A percentile compares a stretch with the other conserved stretches of the same genome.
These are phyloP conservation scores for Gnetum montanum DNA, from an alignment of 75 land plant genomes.

Conservation along the genomic window DNA sequence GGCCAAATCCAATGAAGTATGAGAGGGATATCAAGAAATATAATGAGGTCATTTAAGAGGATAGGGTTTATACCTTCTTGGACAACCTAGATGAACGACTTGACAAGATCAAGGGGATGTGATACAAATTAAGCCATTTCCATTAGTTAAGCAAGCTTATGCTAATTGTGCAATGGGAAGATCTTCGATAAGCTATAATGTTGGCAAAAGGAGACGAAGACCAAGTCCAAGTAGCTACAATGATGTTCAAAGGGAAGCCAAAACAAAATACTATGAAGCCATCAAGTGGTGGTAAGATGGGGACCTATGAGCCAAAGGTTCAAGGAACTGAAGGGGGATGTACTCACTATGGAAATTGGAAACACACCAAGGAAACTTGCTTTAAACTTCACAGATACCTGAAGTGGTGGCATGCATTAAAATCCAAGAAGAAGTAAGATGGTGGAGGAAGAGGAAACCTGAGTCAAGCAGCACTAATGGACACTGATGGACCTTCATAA, in stretches of 20 bases:
- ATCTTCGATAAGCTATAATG: conserved; percentile 5
- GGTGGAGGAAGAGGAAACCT: neutral
- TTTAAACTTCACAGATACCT: neutral
- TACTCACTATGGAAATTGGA: neutral
- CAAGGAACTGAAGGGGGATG: too few relatives aligned
- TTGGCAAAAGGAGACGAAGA: neutral
- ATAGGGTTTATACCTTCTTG: conserved; percentile 9
- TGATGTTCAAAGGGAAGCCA: neutral
- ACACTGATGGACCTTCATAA: neutral
- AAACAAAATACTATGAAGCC: too few relatives aligned
- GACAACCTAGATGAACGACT: conserved; percentile 14
- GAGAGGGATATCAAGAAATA: conserved; percentile 9
- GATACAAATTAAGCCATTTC: conserved; percentile 7
- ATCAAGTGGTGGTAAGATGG: too few relatives aligned
- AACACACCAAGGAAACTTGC: neutral
- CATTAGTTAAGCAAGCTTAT: conserved; percentile 10
- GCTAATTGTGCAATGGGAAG: conserved; percentile 10
- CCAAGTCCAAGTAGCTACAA: neutral
- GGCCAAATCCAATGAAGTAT: conserved; percentile 16
- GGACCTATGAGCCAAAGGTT: too few relatives aligned
- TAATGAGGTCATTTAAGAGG: conserved; percentile 2
- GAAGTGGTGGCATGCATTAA: neutral
- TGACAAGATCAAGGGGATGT: conserved; percentile 6
- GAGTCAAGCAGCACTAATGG: neutral
- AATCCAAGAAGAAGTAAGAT: neutral